These are phyloP conservation scores for Cordyceps militaris DNA, from an alignment of 2,329 filamentous ascomycete genomes.

Conservation along the genomic window DNA sequence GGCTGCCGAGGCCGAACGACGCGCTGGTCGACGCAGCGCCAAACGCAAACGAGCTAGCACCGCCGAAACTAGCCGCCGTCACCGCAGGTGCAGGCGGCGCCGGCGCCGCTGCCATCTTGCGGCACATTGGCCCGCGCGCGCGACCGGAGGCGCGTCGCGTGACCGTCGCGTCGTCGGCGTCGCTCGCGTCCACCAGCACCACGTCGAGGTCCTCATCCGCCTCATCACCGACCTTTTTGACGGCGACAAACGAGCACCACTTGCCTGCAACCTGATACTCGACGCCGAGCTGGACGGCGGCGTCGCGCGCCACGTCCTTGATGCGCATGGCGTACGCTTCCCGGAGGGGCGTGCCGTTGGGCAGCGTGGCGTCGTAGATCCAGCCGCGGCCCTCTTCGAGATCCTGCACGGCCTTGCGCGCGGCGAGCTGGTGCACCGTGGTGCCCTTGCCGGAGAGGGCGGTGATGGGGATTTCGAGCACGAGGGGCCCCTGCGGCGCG, in stretches of 20 bases:
- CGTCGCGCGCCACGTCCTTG: slow-evolving; percentile 53
- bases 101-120: not conserved
- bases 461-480: slow-evolving; percentile 57
- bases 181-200: not conserved
- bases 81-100: not conserved
- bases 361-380: slow-evolving; percentile 45
- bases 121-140: not conserved
- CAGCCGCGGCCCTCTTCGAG: slow-evolving; percentile 66
- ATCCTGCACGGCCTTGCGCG: slow-evolving; percentile 59
- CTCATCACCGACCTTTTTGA: slow-evolving; percentile 22
- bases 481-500: slow-evolving; percentile 49
- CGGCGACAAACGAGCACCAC: slow-evolving; percentile 67
- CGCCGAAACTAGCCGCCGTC: not conserved
- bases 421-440: slow-evolving; percentile 64
- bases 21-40: not conserved
- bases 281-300: slow-evolving; percentile 59
- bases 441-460: slow-evolving; percentile 36
- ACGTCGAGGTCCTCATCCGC: not conserved
- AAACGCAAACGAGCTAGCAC: not conserved
- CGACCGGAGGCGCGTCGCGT: not conserved
- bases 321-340: slow-evolving; percentile 44
- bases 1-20: not conserved
- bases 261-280: slow-evolving; percentile 61
- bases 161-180: too few relatives aligned
- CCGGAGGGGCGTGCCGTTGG: slow-evolving; percentile 36